A percentile compares a stretch with the other conserved stretches of the same genome.
phyloP scores from a whole-genome alignment of 2,329 filamentous ascomycete genomes.

The Beauveria scarabaeidicola region DNA sequence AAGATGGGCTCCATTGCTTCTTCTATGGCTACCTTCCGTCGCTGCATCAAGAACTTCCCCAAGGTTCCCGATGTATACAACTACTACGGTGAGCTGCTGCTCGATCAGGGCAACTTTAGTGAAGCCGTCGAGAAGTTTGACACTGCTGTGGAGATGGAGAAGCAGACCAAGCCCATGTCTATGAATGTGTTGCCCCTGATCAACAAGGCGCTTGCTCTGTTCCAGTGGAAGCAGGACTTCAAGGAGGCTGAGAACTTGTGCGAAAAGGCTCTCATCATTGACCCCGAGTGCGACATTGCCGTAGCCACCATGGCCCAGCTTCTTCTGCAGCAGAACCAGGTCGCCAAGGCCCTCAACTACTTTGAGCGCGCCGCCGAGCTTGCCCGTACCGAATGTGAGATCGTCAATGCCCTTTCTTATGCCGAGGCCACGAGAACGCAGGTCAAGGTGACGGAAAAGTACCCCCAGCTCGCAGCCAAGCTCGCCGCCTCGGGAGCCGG shows the following conservation, averaged over 20 bases:
- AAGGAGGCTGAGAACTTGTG: slow-evolving; percentile 90
- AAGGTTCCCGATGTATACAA: slow-evolving; percentile 97
- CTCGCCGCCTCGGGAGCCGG: slow-evolving; percentile 33
- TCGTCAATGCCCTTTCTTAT: slow-evolving; percentile 92
- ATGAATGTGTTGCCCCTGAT: slow-evolving; percentile 98
- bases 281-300: slow-evolving; percentile 96
- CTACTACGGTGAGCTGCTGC: slow-evolving; percentile 94
- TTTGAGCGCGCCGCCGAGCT: slow-evolving; percentile 95
- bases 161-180: slow-evolving; percentile 81
- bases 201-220: slow-evolving; percentile 94
- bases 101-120: slow-evolving; percentile 91
- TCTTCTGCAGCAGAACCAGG: slow-evolving; percentile 94
- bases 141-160: slow-evolving; percentile 97
- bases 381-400: slow-evolving; percentile 87
- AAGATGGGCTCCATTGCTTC: slow-evolving; percentile 98
- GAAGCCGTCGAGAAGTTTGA: slow-evolving; percentile 98
- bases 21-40: slow-evolving; percentile 95
- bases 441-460: slow-evolving; percentile 82
- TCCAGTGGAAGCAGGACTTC: slow-evolving; percentile 98
- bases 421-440: slow-evolving; percentile 95
- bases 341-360: slow-evolving; percentile 88
- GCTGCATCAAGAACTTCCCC: slow-evolving; percentile 97
- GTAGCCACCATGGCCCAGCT: slow-evolving; percentile 98
- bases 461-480: slow-evolving; percentile 68
- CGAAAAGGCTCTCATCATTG: slow-evolving; percentile 94